Evolutionary conservation across 108 stramenopile genomes (phyloP).

Genomic region (Cyclotella cryptica): DNA sequence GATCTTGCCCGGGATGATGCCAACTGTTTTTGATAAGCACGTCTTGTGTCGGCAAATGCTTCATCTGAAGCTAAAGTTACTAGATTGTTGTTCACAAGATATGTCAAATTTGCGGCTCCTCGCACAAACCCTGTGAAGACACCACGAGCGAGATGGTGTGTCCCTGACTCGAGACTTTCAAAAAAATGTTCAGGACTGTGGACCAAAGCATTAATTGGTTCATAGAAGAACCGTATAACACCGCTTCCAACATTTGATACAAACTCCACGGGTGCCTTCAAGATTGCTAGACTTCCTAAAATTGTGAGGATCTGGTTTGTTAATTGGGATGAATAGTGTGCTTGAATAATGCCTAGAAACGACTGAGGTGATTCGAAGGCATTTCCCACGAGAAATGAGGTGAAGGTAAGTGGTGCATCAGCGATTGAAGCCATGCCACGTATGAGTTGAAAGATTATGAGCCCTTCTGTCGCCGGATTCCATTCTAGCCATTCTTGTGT

Average conservation of each 20-base stretch:
- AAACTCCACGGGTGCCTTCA: slow-evolving; percentile 83
- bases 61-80: slow-evolving; percentile 81
- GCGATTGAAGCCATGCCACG: slow-evolving; percentile 83
- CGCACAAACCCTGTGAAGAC: slow-evolving; percentile 82
- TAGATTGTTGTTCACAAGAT: slow-evolving; percentile 75
- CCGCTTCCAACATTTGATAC: slow-evolving; percentile 87
- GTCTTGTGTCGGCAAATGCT: slow-evolving; percentile 78
- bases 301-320: slow-evolving; percentile 80
- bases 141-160: slow-evolving; percentile 77
- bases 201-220: slow-evolving; percentile 78
- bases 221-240: slow-evolving; percentile 85
- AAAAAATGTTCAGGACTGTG: slow-evolving; percentile 72
- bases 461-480: slow-evolving; percentile 57
- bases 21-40: slow-evolving; percentile 74
- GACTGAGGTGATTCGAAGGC: slow-evolving; percentile 83
- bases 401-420: slow-evolving; percentile 80
- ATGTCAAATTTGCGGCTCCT: slow-evolving; percentile 80
- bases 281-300: slow-evolving; percentile 76
- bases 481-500: slow-evolving; percentile 80
- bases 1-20: slow-evolving; percentile 51
- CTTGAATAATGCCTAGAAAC: slow-evolving; percentile 61
- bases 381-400: slow-evolving; percentile 81
- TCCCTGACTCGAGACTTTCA: slow-evolving; percentile 81
- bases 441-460: slow-evolving; percentile 79
- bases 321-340: slow-evolving; percentile 86